Base-by-base conservation (phyloP, 148 eudicot genomes). In the Amaranthus cruentus region DNA sequence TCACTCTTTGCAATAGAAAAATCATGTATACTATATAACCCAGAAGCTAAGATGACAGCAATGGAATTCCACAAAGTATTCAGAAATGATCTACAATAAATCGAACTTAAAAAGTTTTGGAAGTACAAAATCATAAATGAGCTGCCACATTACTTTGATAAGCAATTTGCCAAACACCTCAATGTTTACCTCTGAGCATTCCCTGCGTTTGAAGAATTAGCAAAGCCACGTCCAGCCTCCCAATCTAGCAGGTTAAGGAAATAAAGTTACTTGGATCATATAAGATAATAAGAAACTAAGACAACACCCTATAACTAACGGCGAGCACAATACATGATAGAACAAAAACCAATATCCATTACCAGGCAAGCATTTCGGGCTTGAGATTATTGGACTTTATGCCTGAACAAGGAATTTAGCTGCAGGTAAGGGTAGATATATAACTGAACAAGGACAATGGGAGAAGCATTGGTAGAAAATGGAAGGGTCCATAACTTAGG, bases 211-310 rank as follows among this genome's bases (percentile, higher is more conserved):
- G 85, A 73, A 73, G 86, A 80, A 82, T 91, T 92, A 28, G 79
- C 82, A 73, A 80, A 88, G 79, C 85, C 97, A 74, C 89, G 97
- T 55, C 87, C 90, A 51, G 93, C 78, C 61, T 87, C 97, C 97
- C 96, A 95, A 71, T 90, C 99, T 92, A 84, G 62, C 75, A 57
- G 7, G 38, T 8, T 13, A 21, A n/a, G 6, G 59, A 7, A 8
- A 28, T 28, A 44, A 68, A 51, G 14, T 43, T 28, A 71, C 42
- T 59, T 49, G 58, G 28, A 42, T 49, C 6, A 57, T 12, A 44
- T 3, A 62, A n/a, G 3, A 64, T 21, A 28, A 47, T 50, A 43
- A 75, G 7, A 38, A 51, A 11, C n/a, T 15, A 53, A 55, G 55
- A 56, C 44, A 75, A 18, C n/a, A 60, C 60, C 74, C 47, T 69